Evolutionary conservation across 129 eudicot species (phyloP).

Genomic region (Pittosporum tobira): DNA sequence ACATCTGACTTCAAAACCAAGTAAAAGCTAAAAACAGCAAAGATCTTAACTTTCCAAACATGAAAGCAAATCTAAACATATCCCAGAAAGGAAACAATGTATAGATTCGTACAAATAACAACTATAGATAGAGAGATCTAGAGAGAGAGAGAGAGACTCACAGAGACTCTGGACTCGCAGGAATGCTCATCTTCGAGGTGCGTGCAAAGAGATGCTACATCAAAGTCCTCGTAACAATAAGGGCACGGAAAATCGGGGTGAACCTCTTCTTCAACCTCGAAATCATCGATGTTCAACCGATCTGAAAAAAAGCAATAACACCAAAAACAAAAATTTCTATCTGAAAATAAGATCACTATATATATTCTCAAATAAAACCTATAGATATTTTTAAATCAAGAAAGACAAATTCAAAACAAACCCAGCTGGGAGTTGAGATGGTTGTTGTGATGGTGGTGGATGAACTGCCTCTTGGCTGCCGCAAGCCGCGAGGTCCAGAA

Average conservation of each 20-base stretch:
- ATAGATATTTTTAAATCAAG: not conserved
- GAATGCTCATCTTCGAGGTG: constrained; percentile 90
- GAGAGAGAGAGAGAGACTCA: constrained; percentile 29
- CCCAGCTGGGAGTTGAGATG: constrained; percentile 60
- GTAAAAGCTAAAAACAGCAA: constrained; percentile 1
- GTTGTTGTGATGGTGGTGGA: constrained; percentile 48
- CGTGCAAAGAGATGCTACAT: constrained; percentile 60
- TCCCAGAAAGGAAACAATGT: not conserved
- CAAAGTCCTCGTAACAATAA: constrained; percentile 79
- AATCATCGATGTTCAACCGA: constrained; percentile 73
- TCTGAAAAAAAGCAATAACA: constrained; percentile 29
- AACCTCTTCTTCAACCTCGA: constrained; percentile 82
- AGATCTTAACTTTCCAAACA: constrained; percentile 13
- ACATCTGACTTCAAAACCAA: too few species aligned
- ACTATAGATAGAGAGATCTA: constrained; percentile 2
- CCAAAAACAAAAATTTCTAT: constrained; percentile 11
- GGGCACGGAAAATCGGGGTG: constrained; percentile 90
- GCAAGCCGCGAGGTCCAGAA: constrained; percentile 90
- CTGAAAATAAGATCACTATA: not conserved
- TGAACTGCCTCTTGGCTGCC: constrained; percentile 80
- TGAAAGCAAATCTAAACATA: constrained; percentile 7
- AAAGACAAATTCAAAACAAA: constrained; percentile 21
- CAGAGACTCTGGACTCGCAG: constrained; percentile 68
- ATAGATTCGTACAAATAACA: not conserved
- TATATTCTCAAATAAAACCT: not conserved